Evolutionary conservation across 1,139 yeast genomes (phyloP), one percentile per base, ranked within the genome.

Genomic region (Scheffersomyces insectosa): DNA sequence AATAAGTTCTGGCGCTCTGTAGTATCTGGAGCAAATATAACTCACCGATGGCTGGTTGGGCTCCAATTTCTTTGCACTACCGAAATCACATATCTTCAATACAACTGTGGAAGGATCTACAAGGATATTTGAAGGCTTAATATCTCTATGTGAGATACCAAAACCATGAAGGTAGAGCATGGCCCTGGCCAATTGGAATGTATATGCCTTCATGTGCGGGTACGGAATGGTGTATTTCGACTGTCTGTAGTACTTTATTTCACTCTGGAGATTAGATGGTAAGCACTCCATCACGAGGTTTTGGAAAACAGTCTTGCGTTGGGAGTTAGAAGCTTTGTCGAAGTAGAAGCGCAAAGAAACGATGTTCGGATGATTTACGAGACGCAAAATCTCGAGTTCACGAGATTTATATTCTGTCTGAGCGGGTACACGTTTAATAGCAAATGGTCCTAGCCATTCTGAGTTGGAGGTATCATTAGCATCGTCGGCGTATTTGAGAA

Each of bases 231-330:
- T 82, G 54, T 81, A 66, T 56, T 82, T 81, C 49, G 80, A 75
- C 46, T 77, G 76, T 57, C 84, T 79, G 60, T 82, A 85, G 55
- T 83, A 78, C 55, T 84, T 83, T 54, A 86, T 85, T 63, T 86
- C 95, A 40, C 75, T 66, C 60, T 86, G 93, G 50, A 86, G 72
- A 47, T 87, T 86, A 37, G 85, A 84, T n/a, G 93, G 93, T 45
- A 86, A 70, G 54, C 91, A 85, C 65, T 86, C 95, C 95, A 86
- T 86, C 27, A 88, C 93, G 55, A 86, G 70, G 67, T 85, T 88
- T 60, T 85, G 91, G 62, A 85, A 86, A 36, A 85, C 62, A 55
- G 82, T 80, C 48, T 79, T 78, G 59, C 83, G 86, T 45, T 71
- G 72, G 33, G 77, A 75, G 37, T 46, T 44, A 5, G 80, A 68